Percentiles rank a stretch among this genome's conserved stretches.
phyloP scores from a whole-genome alignment of 2,329 filamentous ascomycete genomes.

The Beauveria sp. region DNA sequence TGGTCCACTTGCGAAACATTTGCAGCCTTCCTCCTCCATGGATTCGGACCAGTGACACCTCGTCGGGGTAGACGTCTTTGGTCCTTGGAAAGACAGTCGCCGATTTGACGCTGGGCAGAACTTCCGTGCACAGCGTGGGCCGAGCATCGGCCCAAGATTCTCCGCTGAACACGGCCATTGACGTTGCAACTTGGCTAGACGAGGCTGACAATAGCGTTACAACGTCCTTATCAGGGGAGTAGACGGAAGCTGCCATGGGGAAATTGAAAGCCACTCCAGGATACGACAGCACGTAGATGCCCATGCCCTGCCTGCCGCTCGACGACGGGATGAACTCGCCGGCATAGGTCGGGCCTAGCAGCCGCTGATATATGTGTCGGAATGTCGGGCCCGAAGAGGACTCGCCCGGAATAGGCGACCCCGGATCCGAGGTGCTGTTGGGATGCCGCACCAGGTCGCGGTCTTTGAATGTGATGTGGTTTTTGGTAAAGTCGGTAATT shows the following conservation, averaged over 20 bases:
- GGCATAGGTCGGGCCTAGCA: constrained; percentile 90
- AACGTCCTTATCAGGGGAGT: constrained; percentile 71
- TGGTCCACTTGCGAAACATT: constrained; percentile 64
- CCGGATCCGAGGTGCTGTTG: constrained; percentile 26
- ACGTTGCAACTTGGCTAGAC: constrained; percentile 66
- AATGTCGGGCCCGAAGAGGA: constrained; percentile 61
- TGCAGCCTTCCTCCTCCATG: constrained; percentile 74
- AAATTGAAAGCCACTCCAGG: constrained; percentile 93
- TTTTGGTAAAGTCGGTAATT: constrained; percentile 82
- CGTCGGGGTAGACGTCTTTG: constrained; percentile 77
- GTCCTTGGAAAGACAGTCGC: constrained; percentile 61
- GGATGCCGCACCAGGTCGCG: constrained; percentile 67
- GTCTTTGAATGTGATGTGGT: constrained; percentile 70
- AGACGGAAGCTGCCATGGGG: constrained; percentile 64
- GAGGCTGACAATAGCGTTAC: constrained; percentile 78
- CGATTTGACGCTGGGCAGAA: constrained; percentile 66
- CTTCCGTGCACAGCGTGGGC: constrained; percentile 65
- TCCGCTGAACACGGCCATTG: constrained; percentile 87
- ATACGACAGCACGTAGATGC: constrained; percentile 87
- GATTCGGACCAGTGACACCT: constrained; percentile 73
- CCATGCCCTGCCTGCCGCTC: constrained; percentile 43
- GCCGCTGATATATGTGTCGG: constrained; percentile 80
- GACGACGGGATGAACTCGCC: constrained; percentile 78
- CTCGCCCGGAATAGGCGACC: constrained; percentile 26
- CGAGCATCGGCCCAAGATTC: constrained; percentile 85